Percentiles rank a stretch among this genome's conserved stretches.
Conservation (phyloP, 208 protist genomes). For the Leptomonas pyrrhocoris region DNA sequence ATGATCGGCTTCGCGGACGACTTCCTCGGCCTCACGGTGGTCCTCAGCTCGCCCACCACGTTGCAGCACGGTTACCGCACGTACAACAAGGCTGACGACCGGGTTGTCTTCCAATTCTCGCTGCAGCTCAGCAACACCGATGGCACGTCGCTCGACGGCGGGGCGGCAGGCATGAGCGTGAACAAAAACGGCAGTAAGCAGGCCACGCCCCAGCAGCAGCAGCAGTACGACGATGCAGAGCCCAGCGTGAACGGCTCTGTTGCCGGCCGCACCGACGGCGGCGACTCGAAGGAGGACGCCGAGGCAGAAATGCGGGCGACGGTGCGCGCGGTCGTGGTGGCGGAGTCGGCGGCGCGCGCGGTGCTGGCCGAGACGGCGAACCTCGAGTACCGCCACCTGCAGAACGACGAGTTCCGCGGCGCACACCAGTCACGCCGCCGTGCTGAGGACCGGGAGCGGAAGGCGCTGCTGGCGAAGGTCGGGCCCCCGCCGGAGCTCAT, state of each 20-base stretch:
- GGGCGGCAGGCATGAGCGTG: background rate
- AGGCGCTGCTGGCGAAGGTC: conserved; percentile 61
- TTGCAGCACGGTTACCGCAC: conserved; percentile 64
- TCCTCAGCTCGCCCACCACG: conserved; percentile 52
- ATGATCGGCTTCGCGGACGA: conserved; percentile 62
- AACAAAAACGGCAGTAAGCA: conserved; percentile 19
- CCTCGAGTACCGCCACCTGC: conserved; percentile 37
- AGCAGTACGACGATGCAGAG: conserved; percentile 15
- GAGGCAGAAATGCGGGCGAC: conserved; percentile 22
- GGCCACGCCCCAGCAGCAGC: conserved; percentile 17
- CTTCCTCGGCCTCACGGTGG: conserved; percentile 53
- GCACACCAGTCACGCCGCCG: conserved; percentile 56
- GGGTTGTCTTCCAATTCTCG: conserved; percentile 74
- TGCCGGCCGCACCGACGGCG: conserved; percentile 25
- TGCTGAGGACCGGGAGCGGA: conserved; percentile 68
- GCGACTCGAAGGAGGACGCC: conserved; percentile 33
- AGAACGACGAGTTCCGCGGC: conserved; percentile 55
- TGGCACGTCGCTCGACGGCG: conserved; percentile 38
- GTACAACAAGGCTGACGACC: conserved; percentile 70
- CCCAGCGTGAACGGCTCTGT: conserved; percentile 18
- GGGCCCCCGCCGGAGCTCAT: conserved; percentile 68
- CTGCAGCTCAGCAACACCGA: conserved; percentile 46
- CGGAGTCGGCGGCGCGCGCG: conserved; percentile 15
- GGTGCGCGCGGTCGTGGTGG: conserved; percentile 11
- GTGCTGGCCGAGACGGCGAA: conserved; percentile 7